These are phyloP conservation scores for Cardamine chenopodiifolia DNA, from an alignment of 345 rosid genomes.

Conservation along the genomic window DNA sequence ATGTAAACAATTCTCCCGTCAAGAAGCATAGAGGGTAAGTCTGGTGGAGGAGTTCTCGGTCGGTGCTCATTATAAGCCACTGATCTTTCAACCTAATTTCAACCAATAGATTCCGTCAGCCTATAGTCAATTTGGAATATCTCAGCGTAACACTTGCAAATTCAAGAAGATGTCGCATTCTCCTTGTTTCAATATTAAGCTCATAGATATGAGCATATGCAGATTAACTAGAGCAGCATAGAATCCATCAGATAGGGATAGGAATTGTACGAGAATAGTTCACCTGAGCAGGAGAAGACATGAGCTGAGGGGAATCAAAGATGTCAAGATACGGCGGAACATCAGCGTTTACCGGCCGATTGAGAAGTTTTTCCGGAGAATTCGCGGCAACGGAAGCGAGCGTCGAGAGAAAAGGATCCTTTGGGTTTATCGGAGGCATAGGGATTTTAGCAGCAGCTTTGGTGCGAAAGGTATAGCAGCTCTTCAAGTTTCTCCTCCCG, in stretches of 20 bases:
- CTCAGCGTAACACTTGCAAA: neutral
- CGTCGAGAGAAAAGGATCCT: conserved; percentile 69
- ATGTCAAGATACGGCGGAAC: conserved; percentile 74
- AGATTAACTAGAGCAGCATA: neutral
- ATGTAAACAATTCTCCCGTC: conserved; percentile 80
- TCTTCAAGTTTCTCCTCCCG: conserved; percentile 43
- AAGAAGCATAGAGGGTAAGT: conserved; percentile 77
- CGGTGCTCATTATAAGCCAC: conserved; percentile 61
- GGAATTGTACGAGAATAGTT: neutral
- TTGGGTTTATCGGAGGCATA: conserved; percentile 71
- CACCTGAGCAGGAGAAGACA: conserved; percentile 85
- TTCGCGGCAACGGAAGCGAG: conserved; percentile 64
- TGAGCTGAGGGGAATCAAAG: conserved; percentile 72
- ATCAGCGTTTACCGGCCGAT: conserved; percentile 53
- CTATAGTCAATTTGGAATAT: neutral
- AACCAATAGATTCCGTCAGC: conserved; percentile 1
- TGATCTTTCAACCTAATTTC: conserved; percentile 67
- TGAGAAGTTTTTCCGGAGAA: conserved; percentile 59
- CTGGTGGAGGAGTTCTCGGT: conserved; percentile 76
- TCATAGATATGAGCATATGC: neutral
- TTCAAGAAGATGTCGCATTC: neutral
- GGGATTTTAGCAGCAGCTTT: conserved; percentile 60
- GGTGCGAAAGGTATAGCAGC: conserved; percentile 44
- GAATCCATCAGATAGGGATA: neutral
- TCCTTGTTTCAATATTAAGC: neutral